phyloP scores from a whole-genome alignment of 1,284 basidiomycete species.

The Malassezia nana region DNA sequence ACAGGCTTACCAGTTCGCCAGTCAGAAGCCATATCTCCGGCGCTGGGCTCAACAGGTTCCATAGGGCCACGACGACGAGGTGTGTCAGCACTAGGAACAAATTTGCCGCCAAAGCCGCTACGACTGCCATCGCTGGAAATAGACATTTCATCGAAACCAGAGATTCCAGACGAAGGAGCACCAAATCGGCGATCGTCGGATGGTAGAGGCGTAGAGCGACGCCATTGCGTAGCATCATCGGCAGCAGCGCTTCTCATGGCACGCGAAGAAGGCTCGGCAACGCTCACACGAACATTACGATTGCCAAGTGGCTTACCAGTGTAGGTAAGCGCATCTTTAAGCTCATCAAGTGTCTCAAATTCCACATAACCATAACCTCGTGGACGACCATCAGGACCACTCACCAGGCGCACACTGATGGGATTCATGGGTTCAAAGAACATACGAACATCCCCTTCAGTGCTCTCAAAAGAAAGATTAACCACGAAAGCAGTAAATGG shows the following conservation, averaged over 20 bases:
- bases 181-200: slow-evolving; percentile 17
- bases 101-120: slow-evolving; percentile 41
- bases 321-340: slow-evolving; percentile 61
- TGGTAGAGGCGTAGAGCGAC: slow-evolving; percentile 69
- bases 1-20: slow-evolving; percentile 47
- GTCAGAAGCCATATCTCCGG: slow-evolving; percentile 35
- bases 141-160: slow-evolving; percentile 44
- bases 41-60: slow-evolving; percentile 33
- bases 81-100: slow-evolving; percentile 20
- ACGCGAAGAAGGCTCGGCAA: slow-evolving; percentile 71
- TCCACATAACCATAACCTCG: slow-evolving; percentile 98
- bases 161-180: slow-evolving; percentile 16
- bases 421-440: slow-evolving; percentile 53
- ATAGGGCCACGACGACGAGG: slow-evolving; percentile 23
- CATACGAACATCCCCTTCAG: slow-evolving; percentile 67
- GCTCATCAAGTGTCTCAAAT: slow-evolving; percentile 68
- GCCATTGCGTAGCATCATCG: slow-evolving; percentile 60
- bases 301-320: slow-evolving; percentile 56
- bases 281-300: slow-evolving; percentile 74
- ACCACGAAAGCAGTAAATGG: slow-evolving; percentile 94
- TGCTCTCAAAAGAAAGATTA: slow-evolving; percentile 86
- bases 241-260: slow-evolving; percentile 38
- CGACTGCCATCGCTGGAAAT: slow-evolving; percentile 31
- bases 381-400: slow-evolving; percentile 72
- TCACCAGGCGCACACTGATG: slow-evolving; percentile 78